Percentiles rank a stretch among this genome's conserved stretches.
Conservation (phyloP, 768 basidiomycete species). For the Tylopilus rubrobrunneus region DNA sequence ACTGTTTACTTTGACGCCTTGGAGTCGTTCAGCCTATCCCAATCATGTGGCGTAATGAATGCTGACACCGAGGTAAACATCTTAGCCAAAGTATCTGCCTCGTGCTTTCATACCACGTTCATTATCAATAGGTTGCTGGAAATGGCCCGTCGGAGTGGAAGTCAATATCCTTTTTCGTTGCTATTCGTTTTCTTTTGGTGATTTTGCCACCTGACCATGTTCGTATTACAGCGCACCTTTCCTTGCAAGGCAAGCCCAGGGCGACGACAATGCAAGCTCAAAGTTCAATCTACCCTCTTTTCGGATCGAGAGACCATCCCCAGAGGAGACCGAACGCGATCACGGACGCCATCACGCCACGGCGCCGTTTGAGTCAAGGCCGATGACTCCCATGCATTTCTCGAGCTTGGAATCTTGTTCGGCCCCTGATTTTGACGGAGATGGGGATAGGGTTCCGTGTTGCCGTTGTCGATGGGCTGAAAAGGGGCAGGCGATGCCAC, state of each 20-base stretch:
- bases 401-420: background rate
- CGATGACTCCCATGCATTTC: background rate
- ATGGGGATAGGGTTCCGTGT: background rate
- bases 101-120: background rate
- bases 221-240: slow-evolving; percentile 5
- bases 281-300: slow-evolving; percentile 18
- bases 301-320: slow-evolving; percentile 16
- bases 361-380: background rate
- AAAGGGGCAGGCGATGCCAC: background rate
- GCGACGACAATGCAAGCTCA: slow-evolving; percentile 4
- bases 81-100: background rate
- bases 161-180: slow-evolving; percentile 14
- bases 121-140: slow-evolving; percentile 7
- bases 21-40: slow-evolving; percentile 11
- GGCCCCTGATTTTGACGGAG: background rate
- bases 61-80: slow-evolving; percentile 9
- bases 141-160: slow-evolving; percentile 6
- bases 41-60: slow-evolving; percentile 2
- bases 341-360: background rate
- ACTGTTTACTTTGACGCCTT: slow-evolving; percentile 27
- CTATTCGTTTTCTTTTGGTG: slow-evolving; percentile 9
- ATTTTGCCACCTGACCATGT: slow-evolving; percentile 8
- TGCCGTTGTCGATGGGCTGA: background rate
- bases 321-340: slow-evolving; percentile 1
- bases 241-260: slow-evolving; percentile 10